Base-by-base conservation (phyloP, 2,329 filamentous ascomycete species). In the Penicillium sp. region DNA sequence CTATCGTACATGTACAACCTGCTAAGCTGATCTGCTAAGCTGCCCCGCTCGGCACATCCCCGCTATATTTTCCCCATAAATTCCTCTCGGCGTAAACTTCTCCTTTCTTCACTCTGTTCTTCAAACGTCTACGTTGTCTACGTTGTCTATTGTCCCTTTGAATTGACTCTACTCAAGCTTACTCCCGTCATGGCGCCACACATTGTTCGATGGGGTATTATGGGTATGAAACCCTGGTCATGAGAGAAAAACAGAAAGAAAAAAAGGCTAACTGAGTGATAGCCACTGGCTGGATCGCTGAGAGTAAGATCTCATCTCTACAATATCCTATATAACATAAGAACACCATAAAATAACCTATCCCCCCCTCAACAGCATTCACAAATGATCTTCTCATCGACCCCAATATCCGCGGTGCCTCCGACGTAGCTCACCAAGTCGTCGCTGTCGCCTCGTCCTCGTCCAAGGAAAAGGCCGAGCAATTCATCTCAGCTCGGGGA, bases 371-470 rank as follows among this genome's bases (percentile, higher is more conserved):
- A 49, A 34, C 56, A 81, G 82, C 70, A 23, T 91, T 94, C 77
- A 84, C 87, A 68, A 87, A 87, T 75, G 92, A 96, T 70, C 83
- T 96, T 50, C 85, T 92, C 63, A 83, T 84, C 59, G 86, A 93
- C 74, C 88, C 92, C 16, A 78, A 82, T 40, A 79, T 81, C 47
- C 89, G 92, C 64, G 83, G 82, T 50, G 88, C 89, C 52, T 77
- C 79, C 58, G 89, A 95, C 66, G 81, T 96, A 61, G 82, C 83
- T 55, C 92, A 96, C 77, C 84, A 86, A 65, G 83, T 96, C 47
- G 84, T 87, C 21, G 92, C 91, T 23, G 91, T 89, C 6, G 89
- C 91, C 23, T 94, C 91, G 1, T 94, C 91, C 5, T 86, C 84
- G 40, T 91, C 89, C 46, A 80, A 83, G 61, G 80, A 84, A 44